Evolutionary conservation across 208 protist genomes (phyloP).

Genomic region (Leptomonas pyrrhocoris): DNA sequence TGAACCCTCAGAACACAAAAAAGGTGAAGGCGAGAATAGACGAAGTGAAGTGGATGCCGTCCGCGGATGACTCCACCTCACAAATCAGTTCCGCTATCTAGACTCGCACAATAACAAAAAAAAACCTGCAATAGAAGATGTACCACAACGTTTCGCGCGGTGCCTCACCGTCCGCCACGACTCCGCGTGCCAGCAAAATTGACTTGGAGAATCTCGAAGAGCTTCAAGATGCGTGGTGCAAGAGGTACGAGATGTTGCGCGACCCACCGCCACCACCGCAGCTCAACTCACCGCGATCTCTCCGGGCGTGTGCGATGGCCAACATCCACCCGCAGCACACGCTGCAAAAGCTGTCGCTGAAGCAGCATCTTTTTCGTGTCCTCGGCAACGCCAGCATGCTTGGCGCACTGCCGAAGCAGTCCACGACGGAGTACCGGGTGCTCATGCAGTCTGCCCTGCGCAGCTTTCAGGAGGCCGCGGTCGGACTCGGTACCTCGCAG

Average conservation of each 20-base stretch:
- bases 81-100: too few relatives aligned
- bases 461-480: constrained; percentile 45
- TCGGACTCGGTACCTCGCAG: constrained; percentile 58
- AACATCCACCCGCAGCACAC: constrained; percentile 29
- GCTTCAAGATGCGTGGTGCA: constrained; percentile 62
- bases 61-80: too few relatives aligned
- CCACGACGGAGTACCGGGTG: constrained; percentile 19
- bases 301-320: constrained; percentile 42
- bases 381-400: constrained; percentile 34
- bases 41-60: too few relatives aligned
- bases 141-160: constrained; percentile 23
- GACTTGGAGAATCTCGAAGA: constrained; percentile 60
- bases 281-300: constrained; percentile 70
- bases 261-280: constrained; percentile 41
- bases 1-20: too few relatives aligned
- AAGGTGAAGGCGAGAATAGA: too few relatives aligned
- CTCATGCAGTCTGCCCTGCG: constrained; percentile 48
- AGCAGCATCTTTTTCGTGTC: constrained; percentile 52
- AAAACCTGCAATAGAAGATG: too few relatives aligned
- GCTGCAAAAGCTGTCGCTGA: constrained; percentile 56
- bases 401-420: constrained; percentile 14
- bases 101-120: too few relatives aligned
- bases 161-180: constrained; percentile 10
- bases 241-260: constrained; percentile 33
- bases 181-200: constrained; percentile 14